These are phyloP conservation scores for Aspergillus latus DNA, from an alignment of 2,329 filamentous ascomycete species.

Conservation along the genomic window DNA sequence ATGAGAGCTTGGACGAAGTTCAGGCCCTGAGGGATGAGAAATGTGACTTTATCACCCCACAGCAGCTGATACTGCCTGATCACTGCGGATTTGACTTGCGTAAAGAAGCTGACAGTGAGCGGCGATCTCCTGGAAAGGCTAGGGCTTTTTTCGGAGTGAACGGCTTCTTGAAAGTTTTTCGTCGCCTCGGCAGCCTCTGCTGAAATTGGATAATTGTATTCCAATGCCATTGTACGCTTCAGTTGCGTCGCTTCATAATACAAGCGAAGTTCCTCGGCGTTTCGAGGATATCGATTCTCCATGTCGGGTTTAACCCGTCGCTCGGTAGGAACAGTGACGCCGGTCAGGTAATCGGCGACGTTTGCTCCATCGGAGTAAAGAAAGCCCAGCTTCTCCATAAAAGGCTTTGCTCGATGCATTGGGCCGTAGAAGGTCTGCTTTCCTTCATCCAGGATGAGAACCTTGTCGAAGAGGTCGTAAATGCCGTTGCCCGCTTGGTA, in stretches of 20 bases:
- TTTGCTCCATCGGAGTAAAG: constrained; percentile 62
- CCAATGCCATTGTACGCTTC: constrained; percentile 51
- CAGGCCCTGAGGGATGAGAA: constrained; percentile 61
- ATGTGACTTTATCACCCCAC: constrained; percentile 63
- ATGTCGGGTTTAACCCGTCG: constrained; percentile 45
- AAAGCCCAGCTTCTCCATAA: constrained; percentile 66
- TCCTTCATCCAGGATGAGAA: constrained; percentile 66
- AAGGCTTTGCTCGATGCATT: constrained; percentile 57
- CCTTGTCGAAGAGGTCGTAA: constrained; percentile 69
- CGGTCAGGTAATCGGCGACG: constrained; percentile 65
- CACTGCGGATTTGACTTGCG: constrained; percentile 59
- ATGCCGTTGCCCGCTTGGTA: constrained; percentile 72
- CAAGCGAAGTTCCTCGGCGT: constrained; percentile 43
- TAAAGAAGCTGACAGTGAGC: constrained; percentile 55
- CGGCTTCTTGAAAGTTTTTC: constrained; percentile 54
- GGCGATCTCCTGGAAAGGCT: constrained; percentile 56
- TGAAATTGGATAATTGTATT: constrained; percentile 59
- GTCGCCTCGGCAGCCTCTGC: constrained; percentile 52
- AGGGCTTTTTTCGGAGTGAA: constrained; percentile 56
- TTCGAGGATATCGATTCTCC: constrained; percentile 48
- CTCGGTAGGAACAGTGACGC: constrained; percentile 59
- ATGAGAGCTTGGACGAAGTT: constrained; percentile 62
- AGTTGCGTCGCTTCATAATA: constrained; percentile 56
- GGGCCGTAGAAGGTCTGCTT: constrained; percentile 67
- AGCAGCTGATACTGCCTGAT: constrained; percentile 65